Evolutionary conservation across 192 early-diverging fungal genomes (phyloP).

Genomic region (Backusella westeae): DNA sequence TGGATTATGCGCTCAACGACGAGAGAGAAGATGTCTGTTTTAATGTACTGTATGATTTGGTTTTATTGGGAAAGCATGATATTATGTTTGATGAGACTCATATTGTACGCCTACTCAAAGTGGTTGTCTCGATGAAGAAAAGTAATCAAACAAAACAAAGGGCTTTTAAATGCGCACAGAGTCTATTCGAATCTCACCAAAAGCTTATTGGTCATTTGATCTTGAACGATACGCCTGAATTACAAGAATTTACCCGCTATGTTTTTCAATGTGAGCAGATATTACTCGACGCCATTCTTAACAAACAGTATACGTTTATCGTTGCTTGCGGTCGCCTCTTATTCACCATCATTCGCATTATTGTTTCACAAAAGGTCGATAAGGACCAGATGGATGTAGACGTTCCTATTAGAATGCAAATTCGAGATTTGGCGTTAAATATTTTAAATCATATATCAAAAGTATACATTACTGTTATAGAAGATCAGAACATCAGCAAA

Average conservation of each 20-base stretch:
- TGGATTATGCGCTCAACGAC: slow-evolving; percentile 19
- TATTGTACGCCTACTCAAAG: slow-evolving; percentile 7
- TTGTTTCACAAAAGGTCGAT: background rate
- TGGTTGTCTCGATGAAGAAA: background rate
- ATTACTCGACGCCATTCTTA: background rate
- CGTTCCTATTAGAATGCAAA: background rate
- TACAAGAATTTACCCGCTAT: background rate
- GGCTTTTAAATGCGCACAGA: slow-evolving; percentile 17
- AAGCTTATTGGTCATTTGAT: slow-evolving; percentile 5
- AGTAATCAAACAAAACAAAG: slow-evolving; percentile 5
- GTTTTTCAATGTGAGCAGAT: background rate
- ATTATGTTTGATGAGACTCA: slow-evolving; percentile 13
- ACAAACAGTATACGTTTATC: background rate
- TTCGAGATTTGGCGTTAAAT: background rate
- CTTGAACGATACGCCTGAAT: background rate
- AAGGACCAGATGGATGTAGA: slow-evolving; percentile 6
- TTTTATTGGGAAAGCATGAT: slow-evolving; percentile 15
- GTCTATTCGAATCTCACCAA: slow-evolving; percentile 9
- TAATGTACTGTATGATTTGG: slow-evolving; percentile 18
- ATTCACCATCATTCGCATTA: background rate
- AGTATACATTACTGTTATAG: background rate
- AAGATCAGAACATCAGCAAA: background rate
- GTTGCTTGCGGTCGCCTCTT: slow-evolving; percentile 14
- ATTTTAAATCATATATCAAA: background rate
- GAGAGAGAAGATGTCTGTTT: slow-evolving; percentile 12